Percentiles rank a stretch among this genome's conserved stretches.
These are phyloP conservation scores for Magnolia changhungtana DNA, from an alignment of 164 flowering plant genomes.

Conservation along the genomic window DNA sequence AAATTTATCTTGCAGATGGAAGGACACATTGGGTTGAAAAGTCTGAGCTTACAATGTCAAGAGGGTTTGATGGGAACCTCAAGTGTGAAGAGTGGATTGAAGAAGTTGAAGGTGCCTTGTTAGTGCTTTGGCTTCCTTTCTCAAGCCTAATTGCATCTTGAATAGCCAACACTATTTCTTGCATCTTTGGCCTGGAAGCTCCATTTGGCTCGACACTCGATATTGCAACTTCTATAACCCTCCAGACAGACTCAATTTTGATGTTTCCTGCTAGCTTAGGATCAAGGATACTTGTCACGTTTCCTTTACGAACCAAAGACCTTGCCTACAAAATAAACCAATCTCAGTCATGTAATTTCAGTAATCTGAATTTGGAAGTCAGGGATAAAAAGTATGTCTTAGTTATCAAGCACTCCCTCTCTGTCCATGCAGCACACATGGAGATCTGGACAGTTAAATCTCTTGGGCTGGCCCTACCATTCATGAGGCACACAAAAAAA, in stretches of 20 bases:
- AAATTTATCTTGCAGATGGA: conserved; percentile 66
- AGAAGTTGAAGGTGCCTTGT: conserved; percentile 31
- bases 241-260: conserved; percentile 86
- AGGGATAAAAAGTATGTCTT: background rate
- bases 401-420: background rate
- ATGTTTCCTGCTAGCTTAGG: conserved; percentile 48
- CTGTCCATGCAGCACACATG: background rate
- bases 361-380: background rate
- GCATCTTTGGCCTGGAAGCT: conserved; percentile 78
- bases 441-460: background rate
- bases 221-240: conserved; percentile 80
- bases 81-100: conserved; percentile 49
- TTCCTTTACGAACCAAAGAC: conserved; percentile 74
- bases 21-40: conserved; percentile 39
- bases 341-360: background rate
- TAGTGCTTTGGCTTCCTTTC: conserved; percentile 34
- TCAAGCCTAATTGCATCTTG: conserved; percentile 88
- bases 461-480: too few species aligned
- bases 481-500: too few species aligned
- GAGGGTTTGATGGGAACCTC: conserved; percentile 58
- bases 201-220: conserved; percentile 73
- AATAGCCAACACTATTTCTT: conserved; percentile 70
- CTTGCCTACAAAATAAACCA: conserved; percentile 52
- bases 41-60: conserved; percentile 67
- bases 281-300: conserved; percentile 65